Evolutionary conservation across 768 basidiomycete species (phyloP), one percentile per base, ranked within the genome.

Genomic region (Hydnomerulius pinastri): DNA sequence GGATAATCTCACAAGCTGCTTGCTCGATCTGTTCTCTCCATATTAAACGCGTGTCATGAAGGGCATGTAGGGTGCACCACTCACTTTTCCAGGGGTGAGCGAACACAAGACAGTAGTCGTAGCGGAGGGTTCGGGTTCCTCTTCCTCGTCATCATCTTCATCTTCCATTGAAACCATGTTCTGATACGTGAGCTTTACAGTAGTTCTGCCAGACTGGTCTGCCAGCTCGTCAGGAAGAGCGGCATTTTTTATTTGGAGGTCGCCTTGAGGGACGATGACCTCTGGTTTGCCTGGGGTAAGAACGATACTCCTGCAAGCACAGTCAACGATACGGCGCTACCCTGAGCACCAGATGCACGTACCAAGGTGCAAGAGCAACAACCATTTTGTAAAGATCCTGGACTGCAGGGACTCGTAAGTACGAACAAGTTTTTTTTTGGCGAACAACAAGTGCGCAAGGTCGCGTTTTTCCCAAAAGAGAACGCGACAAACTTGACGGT

Each of bases 191-290:
- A 91, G 72, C 68, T 89, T 91, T 59, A 90, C 73, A 18, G 83
- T 79, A 21, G 85, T 84, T 46, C 88, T 74, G 12, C 77, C 80
- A 29, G 73, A 71, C 43, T 72, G 59, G 65, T 92, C 86, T 32
- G 70, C 74, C 49, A 95, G 73, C 58, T 81, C 77, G 50, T 90
- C 86, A 45, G 87, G 87, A 43, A 94, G 81, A 2, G 92, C 81
- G 38, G 85, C 83, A 65, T 92, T 93, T 63, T 90, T 92, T 63
- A 97, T 80, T 63, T 79, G 78, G 63, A 95, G 71, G 70, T 90
- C 87, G 29, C 78, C 77, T 47, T 80, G 79, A 50, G 87, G 81
- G 20, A 76, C 63, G 63, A 93, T 57, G 44, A 75, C 71, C 62
- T 82, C 71, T 52, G 77, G 70, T 58, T 86, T 68, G 49, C 82